Evolutionary conservation across 148 eudicot species (phyloP).

Genomic region (Diospyros lotus): DNA sequence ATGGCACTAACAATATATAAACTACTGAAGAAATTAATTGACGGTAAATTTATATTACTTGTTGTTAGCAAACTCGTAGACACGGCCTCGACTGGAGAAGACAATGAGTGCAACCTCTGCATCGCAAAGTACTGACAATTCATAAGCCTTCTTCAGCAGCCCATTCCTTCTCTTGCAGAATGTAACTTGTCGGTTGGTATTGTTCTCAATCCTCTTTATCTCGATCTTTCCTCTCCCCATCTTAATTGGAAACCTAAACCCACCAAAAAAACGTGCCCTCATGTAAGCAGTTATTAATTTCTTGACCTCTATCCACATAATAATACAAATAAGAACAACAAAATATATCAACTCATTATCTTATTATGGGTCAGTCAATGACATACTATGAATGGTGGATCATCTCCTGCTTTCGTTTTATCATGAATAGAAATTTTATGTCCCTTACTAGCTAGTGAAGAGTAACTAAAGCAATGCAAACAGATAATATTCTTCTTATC

Average conservation of each 20-base stretch:
- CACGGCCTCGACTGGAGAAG: constrained; percentile 30
- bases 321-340: not conserved
- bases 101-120: constrained; percentile 29
- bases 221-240: not conserved
- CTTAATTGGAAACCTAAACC: not conserved
- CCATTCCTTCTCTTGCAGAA: constrained; percentile 36
- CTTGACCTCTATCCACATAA: not conserved
- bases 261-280: not conserved
- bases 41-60: constrained; percentile 3
- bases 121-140: constrained; percentile 30
- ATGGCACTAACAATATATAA: no score
- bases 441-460: no score
- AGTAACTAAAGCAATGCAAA: no score
- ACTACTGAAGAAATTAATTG: not conserved
- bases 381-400: no score
- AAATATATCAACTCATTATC: no score
- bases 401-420: no score
- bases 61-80: constrained; percentile 29
- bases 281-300: not conserved
- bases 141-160: constrained; percentile 31
- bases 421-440: no score
- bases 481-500: not conserved
- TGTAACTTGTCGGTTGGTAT: constrained; percentile 29
- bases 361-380: no score
- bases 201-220: constrained; percentile 31